A percentile compares a stretch with the other conserved stretches of the same genome.
Evolutionary conservation across 352 stramenopile species (phyloP).

Genomic region (Globisporangium carolinianum): DNA sequence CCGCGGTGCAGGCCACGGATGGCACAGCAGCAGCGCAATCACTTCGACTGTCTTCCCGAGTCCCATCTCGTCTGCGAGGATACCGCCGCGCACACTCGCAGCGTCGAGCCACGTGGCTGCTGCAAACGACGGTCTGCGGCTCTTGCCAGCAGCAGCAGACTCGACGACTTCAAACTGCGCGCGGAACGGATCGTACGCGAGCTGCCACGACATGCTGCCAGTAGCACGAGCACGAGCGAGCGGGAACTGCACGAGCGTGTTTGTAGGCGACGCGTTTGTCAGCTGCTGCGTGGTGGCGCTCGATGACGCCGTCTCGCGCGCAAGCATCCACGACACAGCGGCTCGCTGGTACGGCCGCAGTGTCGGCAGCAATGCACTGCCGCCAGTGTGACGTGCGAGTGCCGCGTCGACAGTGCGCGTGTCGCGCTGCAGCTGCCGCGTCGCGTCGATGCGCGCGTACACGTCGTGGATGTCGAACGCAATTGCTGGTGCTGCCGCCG

Average conservation of each 20-base stretch:
- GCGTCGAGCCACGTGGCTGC: constrained; percentile 1
- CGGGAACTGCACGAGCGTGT: constrained; percentile 11
- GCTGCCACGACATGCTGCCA: neutral
- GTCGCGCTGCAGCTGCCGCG: constrained; percentile 25
- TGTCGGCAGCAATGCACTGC: constrained; percentile 50
- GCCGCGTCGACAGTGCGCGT: constrained; percentile 17
- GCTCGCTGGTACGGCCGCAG: constrained; percentile 97
- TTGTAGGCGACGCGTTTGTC: neutral
- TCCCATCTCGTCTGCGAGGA: constrained; percentile 92
- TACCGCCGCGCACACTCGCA: constrained; percentile 52
- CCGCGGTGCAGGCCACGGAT: constrained; percentile 15
- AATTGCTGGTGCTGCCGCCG: neutral
- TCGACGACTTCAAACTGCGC: constrained; percentile 16
- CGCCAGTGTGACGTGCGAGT: neutral
- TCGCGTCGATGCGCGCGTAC: constrained; percentile 41
- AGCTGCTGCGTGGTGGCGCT: neutral
- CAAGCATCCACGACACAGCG: constrained; percentile 91
- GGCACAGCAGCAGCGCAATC: constrained; percentile 43
- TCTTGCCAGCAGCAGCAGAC: neutral
- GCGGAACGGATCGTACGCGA: constrained; percentile 35
- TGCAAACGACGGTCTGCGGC: neutral
- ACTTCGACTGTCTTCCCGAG: constrained; percentile 85
- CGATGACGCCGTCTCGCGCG: constrained; percentile 63
- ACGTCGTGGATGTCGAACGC: constrained; percentile 53
- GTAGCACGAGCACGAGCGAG: neutral